Evolutionary conservation across 768 basidiomycete species (phyloP), one percentile per base, ranked within the genome.

Genomic region (Terana coerulea): DNA sequence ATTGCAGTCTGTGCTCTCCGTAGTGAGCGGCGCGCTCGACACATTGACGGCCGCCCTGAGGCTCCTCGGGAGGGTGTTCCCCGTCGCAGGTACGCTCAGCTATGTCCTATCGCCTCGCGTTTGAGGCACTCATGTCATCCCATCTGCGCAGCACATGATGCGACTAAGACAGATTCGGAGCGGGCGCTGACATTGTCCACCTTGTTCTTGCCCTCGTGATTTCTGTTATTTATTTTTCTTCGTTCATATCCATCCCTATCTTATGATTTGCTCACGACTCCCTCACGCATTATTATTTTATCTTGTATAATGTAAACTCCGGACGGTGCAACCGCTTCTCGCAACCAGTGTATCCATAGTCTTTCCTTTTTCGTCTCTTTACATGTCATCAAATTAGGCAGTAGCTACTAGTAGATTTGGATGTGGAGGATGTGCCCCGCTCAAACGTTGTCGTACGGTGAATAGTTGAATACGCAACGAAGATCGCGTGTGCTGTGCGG

Each of bases 21-120:
- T 58, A 34, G 54, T 68, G 28, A 65, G 70, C 50, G 62, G 67
- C 47, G 68, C 73, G 44, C 57, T 73, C 14, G 62, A 66, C 53
- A 54, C 66, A 7, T 58, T 75, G 11, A 48, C 70, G 43, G 56
- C 56, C 22, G 71, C 72, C 10, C 64, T 73, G 67, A 64, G 63
- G 47, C 59, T 59, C 12, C 59, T 75, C 12, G 65, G 69, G 31
- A 50, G 59, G 7, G 63, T 67, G 22, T 72, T 71, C 56, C 71
- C 73, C 17, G 47, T 71, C n/a, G 69, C 72, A 17, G 67, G 72
- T 70, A 47, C 37, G 68, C 55, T 3, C 9, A n/a, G 22, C 24
- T 14, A 21, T 49, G 21, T 28, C 28, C 11, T n/a, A 12, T 8
- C 45, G 28, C 5, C 21, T 17, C 36, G 21, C 44, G n/a, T 31